Conservation (phyloP, 805 yeast genomes). For the Pichia eremophila region DNA sequence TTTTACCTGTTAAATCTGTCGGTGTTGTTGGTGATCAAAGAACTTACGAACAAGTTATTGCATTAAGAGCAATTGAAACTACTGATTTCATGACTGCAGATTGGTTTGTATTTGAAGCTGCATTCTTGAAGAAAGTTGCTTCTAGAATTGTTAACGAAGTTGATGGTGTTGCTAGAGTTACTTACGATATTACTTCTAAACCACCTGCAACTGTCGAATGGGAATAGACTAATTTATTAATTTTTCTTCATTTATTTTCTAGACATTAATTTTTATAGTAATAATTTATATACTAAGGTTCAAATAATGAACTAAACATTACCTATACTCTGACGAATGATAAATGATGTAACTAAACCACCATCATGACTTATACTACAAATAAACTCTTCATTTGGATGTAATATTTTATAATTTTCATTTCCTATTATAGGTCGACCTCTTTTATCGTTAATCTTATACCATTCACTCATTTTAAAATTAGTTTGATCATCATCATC, state of each 20-base stretch:
- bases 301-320: background rate
- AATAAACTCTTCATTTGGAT: constrained; percentile 36
- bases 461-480: constrained; percentile 57
- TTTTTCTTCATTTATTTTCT: background rate
- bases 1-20: constrained; percentile 94
- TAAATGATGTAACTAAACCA: constrained; percentile 47
- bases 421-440: constrained; percentile 37
- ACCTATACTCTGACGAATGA: constrained; percentile 21
- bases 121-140: constrained; percentile 86
- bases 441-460: constrained; percentile 27
- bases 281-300: no score
- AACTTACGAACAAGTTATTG: constrained; percentile 98
- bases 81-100: constrained; percentile 99
- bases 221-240: constrained; percentile 50
- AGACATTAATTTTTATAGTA: background rate
- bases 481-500: constrained; percentile 36
- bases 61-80: constrained; percentile 96
- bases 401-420: constrained; percentile 17
- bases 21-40: constrained; percentile 99
- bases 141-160: constrained; percentile 98
- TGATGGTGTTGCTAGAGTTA: constrained; percentile 97
- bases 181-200: constrained; percentile 96
- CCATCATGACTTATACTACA: constrained; percentile 59
- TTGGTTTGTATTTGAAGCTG: constrained; percentile 91
- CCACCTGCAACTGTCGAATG: constrained; percentile 99